Percentiles rank a stretch among this genome's conserved stretches.
phyloP scores from a whole-genome alignment of 2,329 filamentous ascomycete species.

The Tothia fuscella region DNA sequence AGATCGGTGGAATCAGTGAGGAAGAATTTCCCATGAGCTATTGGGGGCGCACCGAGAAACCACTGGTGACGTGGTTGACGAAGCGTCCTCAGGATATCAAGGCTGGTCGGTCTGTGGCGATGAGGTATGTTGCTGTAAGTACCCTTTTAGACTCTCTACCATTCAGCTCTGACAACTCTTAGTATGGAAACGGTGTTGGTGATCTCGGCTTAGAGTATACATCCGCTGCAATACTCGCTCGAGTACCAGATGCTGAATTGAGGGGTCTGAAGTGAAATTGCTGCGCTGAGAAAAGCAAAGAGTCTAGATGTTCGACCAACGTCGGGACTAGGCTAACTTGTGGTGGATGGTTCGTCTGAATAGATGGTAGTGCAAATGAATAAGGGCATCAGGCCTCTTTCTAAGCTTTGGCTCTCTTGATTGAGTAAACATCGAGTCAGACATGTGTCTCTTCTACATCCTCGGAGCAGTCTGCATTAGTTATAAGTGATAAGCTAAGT shows the following conservation, averaged over 20 bases:
- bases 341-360: too few relatives aligned
- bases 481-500: too few relatives aligned
- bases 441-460: too few relatives aligned
- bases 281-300: too few relatives aligned
- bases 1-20: background rate
- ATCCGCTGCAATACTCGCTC: background rate
- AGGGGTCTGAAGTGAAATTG: too few relatives aligned
- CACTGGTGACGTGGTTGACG: background rate
- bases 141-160: background rate
- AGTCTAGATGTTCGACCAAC: too few relatives aligned
- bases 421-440: too few relatives aligned
- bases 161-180: background rate
- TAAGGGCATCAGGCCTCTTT: too few relatives aligned
- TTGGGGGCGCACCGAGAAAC: background rate
- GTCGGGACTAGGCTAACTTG: too few relatives aligned
- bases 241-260: background rate
- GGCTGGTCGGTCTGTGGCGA: background rate
- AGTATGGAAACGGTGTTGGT: background rate
- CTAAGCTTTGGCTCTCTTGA: too few relatives aligned
- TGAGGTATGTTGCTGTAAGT: background rate
- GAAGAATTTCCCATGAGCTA: background rate
- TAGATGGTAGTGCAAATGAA: too few relatives aligned
- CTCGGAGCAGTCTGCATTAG: too few relatives aligned
- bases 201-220: background rate
- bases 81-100: background rate